Base-by-base conservation (phyloP, 202 grass and related monocot species). In the Elaeis oleifera region DNA sequence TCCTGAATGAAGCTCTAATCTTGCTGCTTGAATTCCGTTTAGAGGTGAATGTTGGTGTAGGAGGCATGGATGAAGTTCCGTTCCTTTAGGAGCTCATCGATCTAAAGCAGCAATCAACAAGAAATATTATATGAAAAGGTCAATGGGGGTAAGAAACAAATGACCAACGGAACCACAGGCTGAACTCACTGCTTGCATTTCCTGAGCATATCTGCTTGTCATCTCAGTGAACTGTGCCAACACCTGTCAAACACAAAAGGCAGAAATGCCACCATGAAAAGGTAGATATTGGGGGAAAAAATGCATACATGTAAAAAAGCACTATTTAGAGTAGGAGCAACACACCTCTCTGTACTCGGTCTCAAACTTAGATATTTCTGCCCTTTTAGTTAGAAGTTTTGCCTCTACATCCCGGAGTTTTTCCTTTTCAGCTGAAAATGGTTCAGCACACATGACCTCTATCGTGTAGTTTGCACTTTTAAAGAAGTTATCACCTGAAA, bases 401-500 rank as follows among this genome's bases (percentile, higher is more conserved):
- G 79, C 80, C 65, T 99, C 94, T 18, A 99, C 82, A 11, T 79
- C 77, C 49, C 55, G 73, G 16, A 99, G 72, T 63, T 79, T 86
- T 72, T 78, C 85, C 78, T 89, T 97, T 79, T 99, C 84, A 54
- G 59, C 53, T 6, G 79, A 60, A 67, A 99, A 99, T 9, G 85
- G 77, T 81, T 92, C 80, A 17, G 84, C 84, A 56, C 80, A 92
- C 65, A 99, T 74, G 53, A 99, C 75, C 65, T 99, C 94, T 76
- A 99, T 70, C 32, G 77, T 92, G 80, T 99, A 99, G 64, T 69
- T 92, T 50, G 65, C 84, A 75, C 85, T 99, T 84, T 84, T 99
- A 66, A 99, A 99, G 85, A 99, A 99, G 80, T 92, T 99, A 54
- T 99, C 94, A 23, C 94, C 94, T 99, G 72, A 61, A 82, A 74